Conservation (phyloP, 176 grass and related monocot species). For the Olyra latifolia region DNA sequence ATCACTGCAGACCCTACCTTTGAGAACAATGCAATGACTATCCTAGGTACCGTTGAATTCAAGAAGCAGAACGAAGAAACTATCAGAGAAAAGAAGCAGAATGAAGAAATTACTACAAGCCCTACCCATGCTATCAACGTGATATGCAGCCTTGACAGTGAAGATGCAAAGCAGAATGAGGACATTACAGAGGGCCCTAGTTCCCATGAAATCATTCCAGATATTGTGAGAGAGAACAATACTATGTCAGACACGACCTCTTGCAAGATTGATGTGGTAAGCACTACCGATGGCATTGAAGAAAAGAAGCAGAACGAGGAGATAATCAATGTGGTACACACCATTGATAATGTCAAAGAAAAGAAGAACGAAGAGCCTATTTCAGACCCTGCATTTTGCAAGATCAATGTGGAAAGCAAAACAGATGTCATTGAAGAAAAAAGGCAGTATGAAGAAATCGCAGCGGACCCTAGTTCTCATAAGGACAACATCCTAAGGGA, state of each 20-base stretch:
- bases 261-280: not conserved
- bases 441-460: not conserved
- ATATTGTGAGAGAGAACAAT: constrained; percentile 23
- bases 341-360: not conserved
- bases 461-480: not conserved
- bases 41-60: not conserved
- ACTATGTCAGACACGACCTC: not conserved
- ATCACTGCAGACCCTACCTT: not conserved
- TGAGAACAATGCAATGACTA: constrained; percentile 4
- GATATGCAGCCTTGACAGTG: not conserved
- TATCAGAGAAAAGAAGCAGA: constrained; percentile 19
- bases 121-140: not conserved
- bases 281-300: not conserved
- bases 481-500: not conserved
- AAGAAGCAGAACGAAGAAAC: constrained; percentile 3
- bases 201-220: constrained; percentile 2
- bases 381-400: not conserved
- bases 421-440: not conserved
- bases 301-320: not conserved
- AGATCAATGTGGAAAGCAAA: not conserved
- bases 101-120: constrained; percentile 29
- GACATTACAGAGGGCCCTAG: not conserved
- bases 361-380: not conserved
- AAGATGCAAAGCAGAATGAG: not conserved
- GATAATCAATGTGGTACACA: not conserved